Evolutionary conservation across 768 basidiomycete genomes (phyloP).

Genomic region (Plicaturopsis crispa): DNA sequence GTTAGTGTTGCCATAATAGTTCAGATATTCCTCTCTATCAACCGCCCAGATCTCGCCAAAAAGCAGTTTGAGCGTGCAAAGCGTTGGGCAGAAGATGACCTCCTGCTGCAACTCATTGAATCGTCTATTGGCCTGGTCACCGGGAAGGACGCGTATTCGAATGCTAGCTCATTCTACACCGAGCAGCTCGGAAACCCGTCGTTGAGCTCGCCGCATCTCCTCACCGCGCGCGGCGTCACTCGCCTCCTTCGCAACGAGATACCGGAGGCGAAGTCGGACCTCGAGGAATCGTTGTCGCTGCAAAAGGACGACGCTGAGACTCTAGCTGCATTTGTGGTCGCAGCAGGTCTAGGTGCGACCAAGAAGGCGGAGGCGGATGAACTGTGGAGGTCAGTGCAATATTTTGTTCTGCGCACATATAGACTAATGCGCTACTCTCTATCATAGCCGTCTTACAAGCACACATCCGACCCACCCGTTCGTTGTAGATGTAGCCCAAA

Average conservation of each 20-base stretch:
- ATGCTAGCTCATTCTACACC: constrained; percentile 60
- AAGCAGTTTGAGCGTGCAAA: constrained; percentile 81
- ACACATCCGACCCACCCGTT: constrained; percentile 64
- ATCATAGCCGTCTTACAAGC: constrained; percentile 29
- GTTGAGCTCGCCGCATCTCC: constrained; percentile 61
- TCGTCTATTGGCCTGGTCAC: constrained; percentile 71
- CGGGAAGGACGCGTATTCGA: constrained; percentile 59
- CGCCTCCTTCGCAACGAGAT: constrained; percentile 74
- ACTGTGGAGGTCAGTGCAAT: constrained; percentile 54
- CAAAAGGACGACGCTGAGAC: constrained; percentile 49
- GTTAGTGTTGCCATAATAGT: constrained; percentile 72
- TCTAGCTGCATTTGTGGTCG: constrained; percentile 59
- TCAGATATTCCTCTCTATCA: constrained; percentile 87
- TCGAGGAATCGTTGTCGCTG: constrained; percentile 60
- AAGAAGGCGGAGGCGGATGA: constrained; percentile 62
- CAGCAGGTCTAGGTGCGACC: constrained; percentile 41
- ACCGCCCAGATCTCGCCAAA: constrained; percentile 80
- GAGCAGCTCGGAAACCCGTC: constrained; percentile 82
- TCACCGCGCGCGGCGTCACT: constrained; percentile 74
- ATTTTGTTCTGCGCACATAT: constrained; percentile 5
- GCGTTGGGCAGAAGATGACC: constrained; percentile 82
- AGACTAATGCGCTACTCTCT: not conserved
- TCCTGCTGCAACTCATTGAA: constrained; percentile 85
- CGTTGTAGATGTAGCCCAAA: constrained; percentile 51
- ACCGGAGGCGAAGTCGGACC: constrained; percentile 68